Percentiles rank a stretch among this genome's conserved stretches.
phyloP scores from a whole-genome alignment of 2,329 filamentous ascomycete genomes.

The Apiospora kogelbergensis region DNA sequence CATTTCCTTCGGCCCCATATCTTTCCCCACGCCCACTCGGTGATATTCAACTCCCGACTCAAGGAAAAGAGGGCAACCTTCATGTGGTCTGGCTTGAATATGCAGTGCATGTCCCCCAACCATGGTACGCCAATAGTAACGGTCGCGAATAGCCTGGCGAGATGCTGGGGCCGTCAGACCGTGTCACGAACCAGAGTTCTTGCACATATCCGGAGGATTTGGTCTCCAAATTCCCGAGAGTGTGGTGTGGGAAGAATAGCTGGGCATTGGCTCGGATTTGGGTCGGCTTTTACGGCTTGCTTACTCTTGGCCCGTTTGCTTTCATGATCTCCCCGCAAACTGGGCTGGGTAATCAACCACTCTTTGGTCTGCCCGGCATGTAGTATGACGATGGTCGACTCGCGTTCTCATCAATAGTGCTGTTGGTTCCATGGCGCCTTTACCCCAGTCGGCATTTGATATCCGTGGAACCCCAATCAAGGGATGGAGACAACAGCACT shows the following conservation, averaged over 20 bases:
- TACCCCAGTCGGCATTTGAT: background rate
- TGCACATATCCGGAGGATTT: background rate
- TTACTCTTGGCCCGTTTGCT: background rate
- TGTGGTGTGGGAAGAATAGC: background rate
- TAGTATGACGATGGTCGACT: background rate
- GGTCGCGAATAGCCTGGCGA: background rate
- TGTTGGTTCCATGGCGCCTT: background rate
- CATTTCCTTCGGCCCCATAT: background rate
- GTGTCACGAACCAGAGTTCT: background rate
- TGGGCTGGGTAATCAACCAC: background rate
- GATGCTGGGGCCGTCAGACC: background rate
- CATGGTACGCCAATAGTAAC: background rate
- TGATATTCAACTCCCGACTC: background rate
- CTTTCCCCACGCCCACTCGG: background rate
- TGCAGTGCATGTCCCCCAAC: background rate
- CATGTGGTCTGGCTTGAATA: background rate
- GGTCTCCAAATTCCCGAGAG: constrained; percentile 1
- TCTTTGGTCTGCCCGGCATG: background rate
- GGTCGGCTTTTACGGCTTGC: background rate
- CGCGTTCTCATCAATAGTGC: background rate
- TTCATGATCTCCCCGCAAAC: background rate
- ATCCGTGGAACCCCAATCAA: background rate
- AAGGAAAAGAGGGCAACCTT: too few species aligned
- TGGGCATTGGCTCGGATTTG: constrained; percentile 1
- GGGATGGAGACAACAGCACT: background rate